phyloP scores from a whole-genome alignment of 805 yeast genomes.

The Lipomyces oligophaga region DNA sequence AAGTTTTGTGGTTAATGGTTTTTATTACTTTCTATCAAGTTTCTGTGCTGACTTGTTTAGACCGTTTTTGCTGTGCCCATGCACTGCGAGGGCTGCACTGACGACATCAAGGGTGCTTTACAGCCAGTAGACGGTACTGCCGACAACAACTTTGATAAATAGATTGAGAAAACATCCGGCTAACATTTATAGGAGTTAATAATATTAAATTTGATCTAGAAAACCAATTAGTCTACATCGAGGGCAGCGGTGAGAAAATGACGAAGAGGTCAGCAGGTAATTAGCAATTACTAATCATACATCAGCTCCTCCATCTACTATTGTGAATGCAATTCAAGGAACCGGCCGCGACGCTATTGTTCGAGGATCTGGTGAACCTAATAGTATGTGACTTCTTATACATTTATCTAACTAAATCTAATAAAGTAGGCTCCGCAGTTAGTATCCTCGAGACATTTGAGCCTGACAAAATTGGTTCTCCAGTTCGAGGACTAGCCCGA shows the following conservation, averaged over 20 bases:
- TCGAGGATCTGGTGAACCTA: slow-evolving; percentile 83
- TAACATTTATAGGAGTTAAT: slow-evolving; percentile 49
- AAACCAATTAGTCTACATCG: slow-evolving; percentile 60
- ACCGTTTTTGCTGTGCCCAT: slow-evolving; percentile 83
- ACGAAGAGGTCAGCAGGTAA: neutral
- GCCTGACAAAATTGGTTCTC: slow-evolving; percentile 44
- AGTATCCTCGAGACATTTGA: slow-evolving; percentile 76
- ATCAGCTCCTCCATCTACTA: slow-evolving; percentile 64
- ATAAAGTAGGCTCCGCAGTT: slow-evolving; percentile 63
- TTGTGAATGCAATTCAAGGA: slow-evolving; percentile 62
- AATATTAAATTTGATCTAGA: slow-evolving; percentile 54
- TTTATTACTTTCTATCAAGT: neutral
- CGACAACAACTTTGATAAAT: too few species aligned
- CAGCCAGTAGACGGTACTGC: slow-evolving; percentile 40
- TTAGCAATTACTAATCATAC: neutral
- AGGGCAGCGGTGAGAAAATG: slow-evolving; percentile 44
- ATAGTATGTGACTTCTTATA: slow-evolving; percentile 34
- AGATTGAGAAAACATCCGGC: too few species aligned
- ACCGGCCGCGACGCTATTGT: slow-evolving; percentile 88
- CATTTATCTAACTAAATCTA: neutral
- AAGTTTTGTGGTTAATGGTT: neutral
- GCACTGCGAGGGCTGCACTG: slow-evolving; percentile 71
- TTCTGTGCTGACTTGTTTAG: slow-evolving; percentile 32
- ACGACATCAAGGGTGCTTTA: slow-evolving; percentile 55
- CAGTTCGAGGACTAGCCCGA: slow-evolving; percentile 84